phyloP scores from a whole-genome alignment of 2,329 filamentous ascomycete genomes.

The Aspergillus texensis region DNA sequence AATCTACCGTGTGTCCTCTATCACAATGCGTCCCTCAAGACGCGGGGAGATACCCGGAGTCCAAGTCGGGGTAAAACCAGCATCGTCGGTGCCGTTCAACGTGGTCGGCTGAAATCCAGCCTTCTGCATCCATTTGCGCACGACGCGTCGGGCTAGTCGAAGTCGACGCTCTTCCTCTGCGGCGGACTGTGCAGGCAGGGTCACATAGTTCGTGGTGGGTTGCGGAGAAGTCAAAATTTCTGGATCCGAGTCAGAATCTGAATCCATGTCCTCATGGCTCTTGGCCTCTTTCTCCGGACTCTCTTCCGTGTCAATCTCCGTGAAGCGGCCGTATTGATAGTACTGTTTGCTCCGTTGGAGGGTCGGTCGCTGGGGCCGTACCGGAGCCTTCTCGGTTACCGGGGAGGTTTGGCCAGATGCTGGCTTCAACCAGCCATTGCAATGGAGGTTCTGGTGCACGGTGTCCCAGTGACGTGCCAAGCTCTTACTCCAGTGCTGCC shows the following conservation, averaged over 20 bases:
- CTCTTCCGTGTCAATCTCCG: constrained; percentile 19
- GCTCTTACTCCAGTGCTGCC: constrained; percentile 69
- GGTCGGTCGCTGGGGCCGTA: constrained; percentile 20
- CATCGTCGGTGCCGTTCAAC: constrained; percentile 55
- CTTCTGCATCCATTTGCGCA: constrained; percentile 71
- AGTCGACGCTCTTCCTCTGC: constrained; percentile 60
- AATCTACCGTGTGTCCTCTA: constrained; percentile 18
- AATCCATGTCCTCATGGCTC: constrained; percentile 47
- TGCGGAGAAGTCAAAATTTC: constrained; percentile 41
- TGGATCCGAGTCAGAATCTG: constrained; percentile 46
- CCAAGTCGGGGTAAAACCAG: constrained; percentile 68
- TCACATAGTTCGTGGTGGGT: constrained; percentile 41
- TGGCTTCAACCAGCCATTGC: constrained; percentile 52
- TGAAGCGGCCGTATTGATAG: constrained; percentile 37
- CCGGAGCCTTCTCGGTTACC: constrained; percentile 27
- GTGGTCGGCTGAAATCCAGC: constrained; percentile 61
- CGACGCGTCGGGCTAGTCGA: constrained; percentile 68
- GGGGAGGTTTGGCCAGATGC: constrained; percentile 38
- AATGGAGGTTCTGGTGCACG: constrained; percentile 65
- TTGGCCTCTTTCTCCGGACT: constrained; percentile 47
- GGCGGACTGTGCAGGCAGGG: constrained; percentile 40
- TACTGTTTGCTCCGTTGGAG: constrained; percentile 27
- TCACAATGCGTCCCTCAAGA: constrained; percentile 72
- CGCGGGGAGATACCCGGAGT: constrained; percentile 77
- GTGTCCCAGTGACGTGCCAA: constrained; percentile 66